A percentile compares a stretch with the other conserved stretches of the same genome.
These are phyloP conservation scores for Serendipita sp. DNA, from an alignment of 768 basidiomycete species.

Conservation along the genomic window DNA sequence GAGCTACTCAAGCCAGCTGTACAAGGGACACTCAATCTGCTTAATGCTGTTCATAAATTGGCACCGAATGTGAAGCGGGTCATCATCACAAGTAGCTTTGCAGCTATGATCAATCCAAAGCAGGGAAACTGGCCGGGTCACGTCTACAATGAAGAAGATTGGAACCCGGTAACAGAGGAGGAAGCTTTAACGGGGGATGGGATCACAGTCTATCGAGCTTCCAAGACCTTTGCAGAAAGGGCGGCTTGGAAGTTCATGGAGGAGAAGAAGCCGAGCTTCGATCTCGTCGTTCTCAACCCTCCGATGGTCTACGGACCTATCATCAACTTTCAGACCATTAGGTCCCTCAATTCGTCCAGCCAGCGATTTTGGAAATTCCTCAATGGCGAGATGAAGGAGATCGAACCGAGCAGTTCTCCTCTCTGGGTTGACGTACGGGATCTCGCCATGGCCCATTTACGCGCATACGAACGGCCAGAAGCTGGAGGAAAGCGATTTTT, in stretches of 20 bases:
- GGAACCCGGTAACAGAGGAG: constrained; percentile 4
- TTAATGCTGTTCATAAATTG: background rate
- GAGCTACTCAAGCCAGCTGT: constrained; percentile 5
- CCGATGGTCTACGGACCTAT: constrained; percentile 7
- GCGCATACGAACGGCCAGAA: background rate
- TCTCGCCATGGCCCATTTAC: background rate
- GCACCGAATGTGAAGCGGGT: constrained; percentile 7
- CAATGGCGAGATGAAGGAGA: constrained; percentile 1
- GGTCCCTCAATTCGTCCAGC: background rate
- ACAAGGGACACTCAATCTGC: constrained; percentile 4
- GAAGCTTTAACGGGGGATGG: background rate
- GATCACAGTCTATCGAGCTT: constrained; percentile 1
- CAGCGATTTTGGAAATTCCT: background rate
- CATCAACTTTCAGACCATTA: constrained; percentile 1
- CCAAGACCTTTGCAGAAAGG: constrained; percentile 8
- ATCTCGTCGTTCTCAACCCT: constrained; percentile 7
- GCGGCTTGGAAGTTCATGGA: constrained; percentile 8
- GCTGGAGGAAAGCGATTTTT: constrained; percentile 2
- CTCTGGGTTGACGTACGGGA: constrained; percentile 2
- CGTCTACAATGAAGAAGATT: background rate
- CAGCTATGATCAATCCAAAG: background rate
- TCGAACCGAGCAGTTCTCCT: background rate
- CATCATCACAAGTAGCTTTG: constrained; percentile 8
- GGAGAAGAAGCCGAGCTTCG: constrained; percentile 8
- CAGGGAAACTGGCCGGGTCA: constrained; percentile 1